Evolutionary conservation across 208 protist genomes (phyloP).

Genomic region (Leishmania amazonensis): DNA sequence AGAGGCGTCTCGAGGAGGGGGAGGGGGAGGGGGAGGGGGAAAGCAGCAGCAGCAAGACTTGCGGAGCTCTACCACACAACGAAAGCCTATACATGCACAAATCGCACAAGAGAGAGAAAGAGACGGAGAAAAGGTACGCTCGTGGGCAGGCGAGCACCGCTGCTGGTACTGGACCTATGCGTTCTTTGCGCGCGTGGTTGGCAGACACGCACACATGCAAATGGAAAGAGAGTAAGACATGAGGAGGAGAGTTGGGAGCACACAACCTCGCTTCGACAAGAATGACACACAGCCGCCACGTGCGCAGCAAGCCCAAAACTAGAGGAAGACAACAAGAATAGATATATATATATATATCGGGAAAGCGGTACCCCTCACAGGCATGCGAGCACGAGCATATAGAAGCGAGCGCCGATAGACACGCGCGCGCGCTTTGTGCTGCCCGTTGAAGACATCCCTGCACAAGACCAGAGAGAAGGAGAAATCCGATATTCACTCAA

Average conservation of each 20-base stretch:
- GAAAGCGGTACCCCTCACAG: not conserved
- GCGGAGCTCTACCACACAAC: not conserved
- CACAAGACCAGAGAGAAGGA: not conserved
- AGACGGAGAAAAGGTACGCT: not conserved
- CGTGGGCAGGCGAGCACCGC: no score
- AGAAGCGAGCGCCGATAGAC: no score
- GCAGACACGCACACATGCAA: not conserved
- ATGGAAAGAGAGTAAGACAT: not conserved
- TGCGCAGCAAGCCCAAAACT: no score
- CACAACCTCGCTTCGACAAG: no score
- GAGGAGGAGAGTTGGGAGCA: no score
- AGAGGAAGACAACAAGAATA: not conserved
- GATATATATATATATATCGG: no score
- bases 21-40: no score
- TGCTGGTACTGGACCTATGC: no score
- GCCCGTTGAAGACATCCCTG: not conserved
- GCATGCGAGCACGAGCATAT: no score
- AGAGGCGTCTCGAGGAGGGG: not conserved
- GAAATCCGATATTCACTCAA: not conserved
- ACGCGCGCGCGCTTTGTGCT: not conserved
- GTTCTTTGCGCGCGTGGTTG: no score
- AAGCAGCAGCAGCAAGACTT: not conserved
- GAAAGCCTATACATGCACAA: no score
- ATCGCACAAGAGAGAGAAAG: not conserved
- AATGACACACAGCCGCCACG: no score